phyloP scores from a whole-genome alignment of 2,329 filamentous ascomycete species.

The Pyricularia sp. region DNA sequence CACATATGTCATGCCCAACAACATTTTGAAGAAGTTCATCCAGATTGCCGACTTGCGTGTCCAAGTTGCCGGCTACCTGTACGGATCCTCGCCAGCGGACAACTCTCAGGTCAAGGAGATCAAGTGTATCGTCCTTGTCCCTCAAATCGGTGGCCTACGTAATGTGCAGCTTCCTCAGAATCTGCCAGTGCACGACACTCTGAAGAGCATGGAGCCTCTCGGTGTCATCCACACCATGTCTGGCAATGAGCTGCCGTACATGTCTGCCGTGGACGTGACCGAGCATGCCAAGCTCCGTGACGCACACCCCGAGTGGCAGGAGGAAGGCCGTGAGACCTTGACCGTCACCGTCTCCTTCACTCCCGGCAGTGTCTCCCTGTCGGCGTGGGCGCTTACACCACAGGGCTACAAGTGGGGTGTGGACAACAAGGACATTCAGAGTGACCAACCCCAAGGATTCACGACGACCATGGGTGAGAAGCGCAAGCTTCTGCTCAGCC shows the following conservation, averaged over 20 bases:
- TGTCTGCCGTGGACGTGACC: conserved; percentile 90
- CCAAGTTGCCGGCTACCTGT: conserved; percentile 91
- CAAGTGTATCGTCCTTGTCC: conserved; percentile 92
- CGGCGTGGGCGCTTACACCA: conserved; percentile 85
- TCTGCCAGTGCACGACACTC: conserved; percentile 82
- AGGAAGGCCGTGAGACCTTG: conserved; percentile 63
- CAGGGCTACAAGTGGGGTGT: conserved; percentile 93
- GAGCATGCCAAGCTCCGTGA: conserved; percentile 87
- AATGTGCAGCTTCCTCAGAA: conserved; percentile 84
- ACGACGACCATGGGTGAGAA: conserved; percentile 87
- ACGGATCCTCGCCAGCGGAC: conserved; percentile 82
- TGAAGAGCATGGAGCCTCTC: conserved; percentile 75
- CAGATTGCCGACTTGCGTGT: conserved; percentile 92
- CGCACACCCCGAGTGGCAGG: conserved; percentile 54
- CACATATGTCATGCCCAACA: conserved; percentile 99
- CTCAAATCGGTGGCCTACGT: conserved; percentile 86
- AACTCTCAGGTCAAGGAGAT: conserved; percentile 97
- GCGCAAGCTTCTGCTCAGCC: conserved; percentile 82
- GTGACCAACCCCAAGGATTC: conserved; percentile 90
- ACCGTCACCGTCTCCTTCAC: conserved; percentile 96
- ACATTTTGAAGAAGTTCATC: conserved; percentile 96
- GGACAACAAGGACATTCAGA: conserved; percentile 85
- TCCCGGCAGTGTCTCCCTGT: conserved; percentile 86
- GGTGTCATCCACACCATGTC: conserved; percentile 93
- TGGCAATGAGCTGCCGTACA: conserved; percentile 89